Base-by-base conservation (phyloP, 768 basidiomycete genomes). In the Tylopilus felleus region DNA sequence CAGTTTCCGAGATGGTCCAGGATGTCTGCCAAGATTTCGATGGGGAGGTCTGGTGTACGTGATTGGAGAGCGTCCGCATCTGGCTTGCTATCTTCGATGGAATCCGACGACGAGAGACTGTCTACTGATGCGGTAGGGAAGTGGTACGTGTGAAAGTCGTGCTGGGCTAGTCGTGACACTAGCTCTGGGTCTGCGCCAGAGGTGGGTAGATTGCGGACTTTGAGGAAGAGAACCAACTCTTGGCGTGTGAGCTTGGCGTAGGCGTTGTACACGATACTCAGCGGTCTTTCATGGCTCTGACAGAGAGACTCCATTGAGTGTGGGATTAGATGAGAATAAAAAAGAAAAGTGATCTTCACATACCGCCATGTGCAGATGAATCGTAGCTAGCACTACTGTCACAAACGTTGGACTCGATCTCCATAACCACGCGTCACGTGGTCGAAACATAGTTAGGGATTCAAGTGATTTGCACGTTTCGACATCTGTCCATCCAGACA, bases 1-100 rank as follows among this genome's bases (percentile, higher is more conserved):
- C 91, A 95, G 66, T 91, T 86, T 14, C 86, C 88, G 9, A 90
- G 68, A 59, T 86, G 81, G 53, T 92, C 87, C 70, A 92, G 69
- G 55, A 92, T 90, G 47, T 86, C 80, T 10, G 86, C 84, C 25
- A 92, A 69, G 38, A 93, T 79, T 67, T 93, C 90, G 50, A 85
- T 75, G 0, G 90, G 90, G 31, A 93, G 78, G 66, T 87, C 84
- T 29, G 81, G 81, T 0, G 71, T 67, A 56, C 63, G 67, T n/a
- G 70, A 70, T 48, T 67, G 74, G 19, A 68, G 66, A 41, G 67
- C 46, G 22, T 58, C 66, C 47, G 68, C 42, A 44, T 59, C 64
- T 56, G 71, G 57, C 47, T 61, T 56, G 5, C 22, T 35, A 47
- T 61, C 59, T 2, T 53, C 66, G 21, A 55, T 10, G 55, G 62